Percentiles rank a stretch among this genome's conserved stretches.
Evolutionary conservation across 2,329 filamentous ascomycete genomes (phyloP).

Genomic region (Aspergillus piperis): DNA sequence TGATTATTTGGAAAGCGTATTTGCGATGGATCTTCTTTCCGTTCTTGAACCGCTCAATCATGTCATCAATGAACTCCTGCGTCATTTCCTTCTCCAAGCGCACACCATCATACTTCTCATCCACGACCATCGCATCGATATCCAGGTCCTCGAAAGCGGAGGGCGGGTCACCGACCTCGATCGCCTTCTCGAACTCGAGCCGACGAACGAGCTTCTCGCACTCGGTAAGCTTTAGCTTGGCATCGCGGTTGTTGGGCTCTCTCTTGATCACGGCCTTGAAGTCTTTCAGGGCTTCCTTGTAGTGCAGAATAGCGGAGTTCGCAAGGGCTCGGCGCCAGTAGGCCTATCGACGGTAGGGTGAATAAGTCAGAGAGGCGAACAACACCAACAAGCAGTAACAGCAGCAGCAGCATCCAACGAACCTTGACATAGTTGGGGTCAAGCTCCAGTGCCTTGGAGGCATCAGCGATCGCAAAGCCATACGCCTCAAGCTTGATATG

Average conservation of each 20-base stretch:
- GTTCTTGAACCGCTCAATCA: conserved; percentile 92
- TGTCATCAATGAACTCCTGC: conserved; percentile 93
- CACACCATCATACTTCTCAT: conserved; percentile 82
- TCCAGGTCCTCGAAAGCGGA: conserved; percentile 90
- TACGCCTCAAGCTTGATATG: conserved; percentile 95
- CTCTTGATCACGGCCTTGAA: conserved; percentile 89
- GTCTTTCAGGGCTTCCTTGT: conserved; percentile 84
- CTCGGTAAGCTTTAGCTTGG: conserved; percentile 84
- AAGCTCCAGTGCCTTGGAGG: conserved; percentile 85
- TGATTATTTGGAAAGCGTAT: conserved; percentile 95
- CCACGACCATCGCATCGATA: conserved; percentile 79
- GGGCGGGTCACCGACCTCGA: conserved; percentile 88
- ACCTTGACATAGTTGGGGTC: conserved; percentile 89
- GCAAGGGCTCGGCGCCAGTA: conserved; percentile 93
- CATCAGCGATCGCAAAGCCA: conserved; percentile 88
- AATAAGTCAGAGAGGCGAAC: conserved; percentile 5
- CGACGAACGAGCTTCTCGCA: conserved; percentile 94
- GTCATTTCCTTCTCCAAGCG: conserved; percentile 81
- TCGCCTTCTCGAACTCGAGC: conserved; percentile 89
- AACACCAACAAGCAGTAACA: not conserved
- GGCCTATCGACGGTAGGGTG: conserved; percentile 57
- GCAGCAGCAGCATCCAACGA: not conserved
- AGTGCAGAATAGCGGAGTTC: conserved; percentile 85
- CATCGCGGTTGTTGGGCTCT: conserved; percentile 85
- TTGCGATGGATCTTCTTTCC: conserved; percentile 95